Evolutionary conservation across 805 yeast genomes (phyloP).

Genomic region (Starmerella bombi): DNA sequence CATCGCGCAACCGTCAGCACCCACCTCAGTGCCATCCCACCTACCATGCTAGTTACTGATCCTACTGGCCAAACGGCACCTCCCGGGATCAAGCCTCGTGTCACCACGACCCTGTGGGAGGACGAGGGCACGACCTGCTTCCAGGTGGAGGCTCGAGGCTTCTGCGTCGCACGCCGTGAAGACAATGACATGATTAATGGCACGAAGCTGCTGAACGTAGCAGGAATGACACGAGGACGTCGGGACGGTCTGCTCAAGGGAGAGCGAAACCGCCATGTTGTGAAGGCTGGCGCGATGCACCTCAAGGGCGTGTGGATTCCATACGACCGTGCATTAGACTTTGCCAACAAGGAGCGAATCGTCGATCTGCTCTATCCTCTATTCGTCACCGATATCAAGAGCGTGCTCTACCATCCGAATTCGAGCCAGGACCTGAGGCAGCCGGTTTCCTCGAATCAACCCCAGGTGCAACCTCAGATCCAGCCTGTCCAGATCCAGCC

Average conservation of each 20-base stretch:
- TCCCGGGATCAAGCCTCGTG: constrained; percentile 38
- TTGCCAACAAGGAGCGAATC: constrained; percentile 71
- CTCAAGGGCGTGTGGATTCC: constrained; percentile 87
- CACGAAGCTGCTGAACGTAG: constrained; percentile 67
- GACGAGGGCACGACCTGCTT: constrained; percentile 75
- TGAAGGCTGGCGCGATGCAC: constrained; percentile 78
- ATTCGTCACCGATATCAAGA: constrained; percentile 60
- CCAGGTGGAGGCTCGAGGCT: constrained; percentile 73
- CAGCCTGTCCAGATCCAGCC: not conserved
- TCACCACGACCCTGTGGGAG: constrained; percentile 83
- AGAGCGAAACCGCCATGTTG: constrained; percentile 65
- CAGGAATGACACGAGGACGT: constrained; percentile 78
- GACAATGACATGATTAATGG: constrained; percentile 81
- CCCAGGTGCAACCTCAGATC: constrained; percentile 1
- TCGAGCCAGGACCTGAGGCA: constrained; percentile 10
- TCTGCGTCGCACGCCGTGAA: constrained; percentile 69
- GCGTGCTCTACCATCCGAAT: constrained; percentile 27
- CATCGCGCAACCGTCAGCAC: constrained; percentile 17
- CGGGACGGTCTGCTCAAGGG: constrained; percentile 73
- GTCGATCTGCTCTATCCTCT: constrained; percentile 53
- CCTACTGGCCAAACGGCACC: constrained; percentile 31
- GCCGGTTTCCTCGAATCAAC: not conserved
- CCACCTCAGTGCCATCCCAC: constrained; percentile 18
- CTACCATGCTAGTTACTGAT: constrained; percentile 26
- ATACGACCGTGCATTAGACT: constrained; percentile 64